Evolutionary conservation across 2,329 filamentous ascomycete species (phyloP).

Genomic region (Myotisia sp.): DNA sequence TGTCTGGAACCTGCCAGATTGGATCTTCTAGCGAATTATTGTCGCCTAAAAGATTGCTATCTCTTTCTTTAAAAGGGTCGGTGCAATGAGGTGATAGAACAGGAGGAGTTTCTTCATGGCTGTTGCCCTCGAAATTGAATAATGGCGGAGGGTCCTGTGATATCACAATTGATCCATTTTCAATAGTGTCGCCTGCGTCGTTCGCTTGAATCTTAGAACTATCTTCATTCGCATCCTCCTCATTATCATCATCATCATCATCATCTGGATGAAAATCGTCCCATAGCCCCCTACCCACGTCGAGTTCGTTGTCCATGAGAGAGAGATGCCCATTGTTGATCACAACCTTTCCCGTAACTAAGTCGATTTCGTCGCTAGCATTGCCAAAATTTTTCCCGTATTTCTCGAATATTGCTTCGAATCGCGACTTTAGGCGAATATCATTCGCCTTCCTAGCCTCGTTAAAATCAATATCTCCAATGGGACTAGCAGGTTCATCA

Average conservation of each 20-base stretch:
- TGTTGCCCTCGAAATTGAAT: no score
- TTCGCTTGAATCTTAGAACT: no score
- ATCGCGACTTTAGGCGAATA: slow-evolving; percentile 61
- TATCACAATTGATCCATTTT: no score
- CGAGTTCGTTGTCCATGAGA: slow-evolving; percentile 45
- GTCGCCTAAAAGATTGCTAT: no score
- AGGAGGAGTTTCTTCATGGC: no score
- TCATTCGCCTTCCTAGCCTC: slow-evolving; percentile 53
- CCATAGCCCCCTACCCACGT: slow-evolving; percentile 27
- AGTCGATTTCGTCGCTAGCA: slow-evolving; percentile 78
- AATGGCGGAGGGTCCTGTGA: no score
- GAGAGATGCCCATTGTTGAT: slow-evolving; percentile 79
- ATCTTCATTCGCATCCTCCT: no score
- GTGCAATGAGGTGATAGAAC: no score
- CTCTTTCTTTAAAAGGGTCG: no score
- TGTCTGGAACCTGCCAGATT: slow-evolving; percentile 21
- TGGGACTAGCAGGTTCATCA: slow-evolving; percentile 9
- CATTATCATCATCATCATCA: not conserved
- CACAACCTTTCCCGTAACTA: slow-evolving; percentile 66
- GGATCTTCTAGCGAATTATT: slow-evolving; percentile 12
- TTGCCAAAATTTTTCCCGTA: slow-evolving; percentile 71
- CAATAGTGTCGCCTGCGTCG: no score
- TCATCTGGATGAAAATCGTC: slow-evolving; percentile 15
- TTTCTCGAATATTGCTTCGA: slow-evolving; percentile 80
- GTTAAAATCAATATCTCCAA: slow-evolving; percentile 30